These are phyloP conservation scores for Pelargonium nanum DNA, from an alignment of 345 rosid species.

Conservation along the genomic window DNA sequence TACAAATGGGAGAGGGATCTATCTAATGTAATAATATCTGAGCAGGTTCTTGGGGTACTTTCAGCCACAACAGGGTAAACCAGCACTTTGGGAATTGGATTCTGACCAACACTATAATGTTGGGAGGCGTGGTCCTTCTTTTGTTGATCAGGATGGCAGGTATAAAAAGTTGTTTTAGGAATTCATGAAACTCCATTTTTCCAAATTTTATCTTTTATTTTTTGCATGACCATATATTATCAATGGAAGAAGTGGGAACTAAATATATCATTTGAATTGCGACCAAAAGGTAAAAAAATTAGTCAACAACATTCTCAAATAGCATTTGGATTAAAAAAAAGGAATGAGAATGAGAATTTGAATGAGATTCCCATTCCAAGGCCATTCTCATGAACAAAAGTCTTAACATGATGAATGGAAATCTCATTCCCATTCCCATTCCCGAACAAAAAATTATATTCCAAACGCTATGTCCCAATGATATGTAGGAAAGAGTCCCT, in stretches of 20 bases:
- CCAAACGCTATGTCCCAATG: too few relatives aligned
- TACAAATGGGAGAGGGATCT: not conserved
- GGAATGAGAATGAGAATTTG: too few relatives aligned
- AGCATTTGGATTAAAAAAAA: too few relatives aligned
- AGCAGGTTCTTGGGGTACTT: conserved; percentile 89
- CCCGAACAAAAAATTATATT: too few relatives aligned
- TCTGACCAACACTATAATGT: conserved; percentile 59
- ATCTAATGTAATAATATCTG: conserved; percentile 11
- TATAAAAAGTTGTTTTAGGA: conserved; percentile 7
- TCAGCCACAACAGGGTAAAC: conserved; percentile 80
- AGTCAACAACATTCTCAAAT: too few relatives aligned
- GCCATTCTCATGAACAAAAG: too few relatives aligned
- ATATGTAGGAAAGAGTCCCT: too few relatives aligned
- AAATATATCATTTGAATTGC: too few relatives aligned
- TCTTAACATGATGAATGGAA: too few relatives aligned
- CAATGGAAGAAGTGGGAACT: not conserved
- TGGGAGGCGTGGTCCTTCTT: conserved; percentile 31
- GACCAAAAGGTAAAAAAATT: too few relatives aligned
- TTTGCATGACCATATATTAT: not conserved
- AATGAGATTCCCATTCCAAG: too few relatives aligned
- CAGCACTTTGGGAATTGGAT: conserved; percentile 82
- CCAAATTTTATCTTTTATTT: not conserved
- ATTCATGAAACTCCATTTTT: conserved; percentile 1
- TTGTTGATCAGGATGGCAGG: conserved; percentile 40
- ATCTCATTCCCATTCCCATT: too few relatives aligned